Conservation (phyloP, 1,284 basidiomycete genomes). For the Microbotryum saponariae region DNA sequence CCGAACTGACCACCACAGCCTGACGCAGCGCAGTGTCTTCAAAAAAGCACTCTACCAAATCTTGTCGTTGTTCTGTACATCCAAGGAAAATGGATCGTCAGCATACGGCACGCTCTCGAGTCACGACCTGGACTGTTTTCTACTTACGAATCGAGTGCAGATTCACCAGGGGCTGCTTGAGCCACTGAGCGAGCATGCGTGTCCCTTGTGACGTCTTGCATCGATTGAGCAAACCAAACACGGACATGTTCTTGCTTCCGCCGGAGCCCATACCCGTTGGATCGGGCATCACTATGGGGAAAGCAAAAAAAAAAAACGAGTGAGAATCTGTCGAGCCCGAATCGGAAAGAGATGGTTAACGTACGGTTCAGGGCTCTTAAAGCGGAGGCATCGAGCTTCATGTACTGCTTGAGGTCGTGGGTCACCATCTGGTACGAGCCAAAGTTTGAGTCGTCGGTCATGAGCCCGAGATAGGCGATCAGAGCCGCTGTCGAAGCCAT, state of each 20-base stretch:
- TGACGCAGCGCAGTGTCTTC: constrained; percentile 66
- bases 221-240: constrained; percentile 84
- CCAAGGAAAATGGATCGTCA: not conserved
- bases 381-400: constrained; percentile 92
- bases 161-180: constrained; percentile 94
- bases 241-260: constrained; percentile 62
- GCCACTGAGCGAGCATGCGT: constrained; percentile 82
- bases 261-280: constrained; percentile 25
- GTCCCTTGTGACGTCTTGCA: constrained; percentile 96
- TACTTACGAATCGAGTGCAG: constrained; percentile 79
- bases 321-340: not conserved
- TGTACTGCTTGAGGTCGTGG: constrained; percentile 89
- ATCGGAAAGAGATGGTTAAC: not conserved
- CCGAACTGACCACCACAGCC: constrained; percentile 56
- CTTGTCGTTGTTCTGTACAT: constrained; percentile 63
- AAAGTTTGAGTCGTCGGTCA: constrained; percentile 74
- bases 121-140: constrained; percentile 5
- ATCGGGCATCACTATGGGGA: constrained; percentile 28
- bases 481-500: constrained; percentile 75
- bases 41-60: constrained; percentile 78
- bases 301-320: too few relatives aligned
- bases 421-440: constrained; percentile 71
- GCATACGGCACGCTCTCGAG: too few relatives aligned
- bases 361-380: constrained; percentile 75
- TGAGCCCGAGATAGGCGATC: constrained; percentile 70